Evolutionary conservation across 2,329 filamentous ascomycete genomes (phyloP), one percentile per base, ranked within the genome.

Genomic region (Aspergillus ustus): DNA sequence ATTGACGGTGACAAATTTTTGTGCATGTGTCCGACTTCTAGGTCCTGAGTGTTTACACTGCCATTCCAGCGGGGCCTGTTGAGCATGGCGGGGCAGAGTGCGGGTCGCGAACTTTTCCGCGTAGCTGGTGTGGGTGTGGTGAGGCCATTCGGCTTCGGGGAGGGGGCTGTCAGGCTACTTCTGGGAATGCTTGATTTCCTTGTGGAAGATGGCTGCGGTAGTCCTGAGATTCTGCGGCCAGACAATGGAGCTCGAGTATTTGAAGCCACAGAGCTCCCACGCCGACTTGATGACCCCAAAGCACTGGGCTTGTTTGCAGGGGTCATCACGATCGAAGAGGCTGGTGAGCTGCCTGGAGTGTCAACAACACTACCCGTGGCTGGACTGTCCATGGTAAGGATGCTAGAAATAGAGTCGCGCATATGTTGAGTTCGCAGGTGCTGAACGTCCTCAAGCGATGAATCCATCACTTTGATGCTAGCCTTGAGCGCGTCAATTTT

Each of bases 391-490:
- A 91, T 91, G 2, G 92, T 96, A 3, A 96, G 82, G 76, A 97
- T 92, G 68, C 91, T 97, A 0, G 93, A 97, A 60, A 98, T 90
- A 0, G 94, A 97, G 75, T 98, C 94, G 51, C 94, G 87, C 52
- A 97, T 83, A 69, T 94, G 91, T 72, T 93, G 91, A 56, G 86
- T 88, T 66, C 84, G 85, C 61, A 79, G 77, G 46, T 82, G 76
- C 49, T 79, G 80, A 2, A 93, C 81, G 57, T 96, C 92, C 60
- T 95, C 91, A 34, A 98, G 75, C 17, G 86, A 80, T 7, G 83
- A 73, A 74, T 97, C 92, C 80, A 95, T 88, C 5, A 93, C 90
- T 61, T 82, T 85, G 80, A 95, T 94, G 64, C 91, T 87, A 15
- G 85, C 83, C 72, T 93, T 92, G 55, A 97, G 80, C 4, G 86